Evolutionary conservation across 352 stramenopile species (phyloP).

Genomic region (Phytophthora foliorum): DNA sequence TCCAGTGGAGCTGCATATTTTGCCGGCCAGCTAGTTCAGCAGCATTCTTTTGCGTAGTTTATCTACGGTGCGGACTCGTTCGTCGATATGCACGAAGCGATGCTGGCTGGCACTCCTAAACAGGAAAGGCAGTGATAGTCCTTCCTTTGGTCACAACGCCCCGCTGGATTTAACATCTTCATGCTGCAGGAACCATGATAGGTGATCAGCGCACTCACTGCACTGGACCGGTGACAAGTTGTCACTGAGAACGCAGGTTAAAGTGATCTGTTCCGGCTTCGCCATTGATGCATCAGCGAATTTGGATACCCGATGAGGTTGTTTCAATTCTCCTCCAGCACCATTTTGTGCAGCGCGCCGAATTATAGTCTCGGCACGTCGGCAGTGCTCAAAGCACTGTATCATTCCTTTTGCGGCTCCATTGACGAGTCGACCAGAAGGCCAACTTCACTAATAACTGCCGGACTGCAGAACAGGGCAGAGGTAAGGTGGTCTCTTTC

Average conservation of each 20-base stretch:
- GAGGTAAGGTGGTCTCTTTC: not conserved
- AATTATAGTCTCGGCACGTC: not conserved
- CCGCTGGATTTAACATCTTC: constrained; percentile 16
- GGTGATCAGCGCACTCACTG: constrained; percentile 7
- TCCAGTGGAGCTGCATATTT: not conserved
- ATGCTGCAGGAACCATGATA: constrained; percentile 5
- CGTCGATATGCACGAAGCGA: not conserved
- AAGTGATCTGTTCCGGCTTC: constrained; percentile 2
- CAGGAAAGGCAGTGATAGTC: not conserved
- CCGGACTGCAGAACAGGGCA: not conserved
- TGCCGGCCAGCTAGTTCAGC: too few relatives aligned
- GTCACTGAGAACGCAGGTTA: too few relatives aligned
- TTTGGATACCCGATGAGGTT: too few relatives aligned
- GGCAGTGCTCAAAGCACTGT: too few relatives aligned
- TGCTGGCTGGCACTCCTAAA: not conserved
- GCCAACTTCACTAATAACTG: not conserved
- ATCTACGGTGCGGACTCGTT: too few relatives aligned
- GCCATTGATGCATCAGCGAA: not conserved
- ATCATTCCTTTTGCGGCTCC: not conserved
- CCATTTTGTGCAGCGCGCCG: not conserved
- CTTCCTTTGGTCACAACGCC: not conserved
- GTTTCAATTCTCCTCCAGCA: not conserved
- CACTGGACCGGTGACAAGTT: not conserved
- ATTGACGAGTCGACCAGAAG: not conserved
- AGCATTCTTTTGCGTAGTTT: too few relatives aligned